Evolutionary conservation across 2,329 filamentous ascomycete genomes (phyloP).

Genomic region (Penicillium sp.): DNA sequence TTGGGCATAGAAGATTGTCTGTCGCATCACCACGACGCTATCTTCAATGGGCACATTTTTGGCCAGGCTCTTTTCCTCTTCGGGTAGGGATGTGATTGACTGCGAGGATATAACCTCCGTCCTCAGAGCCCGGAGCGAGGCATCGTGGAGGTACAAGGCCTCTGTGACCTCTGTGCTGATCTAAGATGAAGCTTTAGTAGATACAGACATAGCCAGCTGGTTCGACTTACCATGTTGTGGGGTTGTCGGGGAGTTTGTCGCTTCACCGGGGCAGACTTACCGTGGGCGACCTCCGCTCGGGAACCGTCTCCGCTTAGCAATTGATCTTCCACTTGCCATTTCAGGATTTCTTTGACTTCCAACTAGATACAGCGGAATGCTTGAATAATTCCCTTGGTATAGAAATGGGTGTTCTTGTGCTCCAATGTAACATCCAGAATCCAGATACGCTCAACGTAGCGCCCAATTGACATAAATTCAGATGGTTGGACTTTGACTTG

Average conservation of each 20-base stretch:
- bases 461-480: too few species aligned
- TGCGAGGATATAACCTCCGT: constrained; percentile 25
- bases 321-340: not conserved
- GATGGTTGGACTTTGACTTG: too few species aligned
- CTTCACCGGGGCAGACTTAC: not conserved
- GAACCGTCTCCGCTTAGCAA: not conserved
- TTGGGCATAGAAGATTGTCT: constrained; percentile 33
- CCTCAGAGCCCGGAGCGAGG: constrained; percentile 19
- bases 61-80: constrained; percentile 23
- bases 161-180: constrained; percentile 25
- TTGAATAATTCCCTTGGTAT: too few species aligned
- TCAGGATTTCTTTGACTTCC: too few species aligned
- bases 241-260: not conserved
- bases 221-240: not conserved
- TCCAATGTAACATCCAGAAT: too few species aligned
- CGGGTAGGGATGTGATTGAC: constrained; percentile 19
- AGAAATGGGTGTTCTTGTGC: too few species aligned
- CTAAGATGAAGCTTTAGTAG: constrained; percentile 4
- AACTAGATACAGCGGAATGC: too few species aligned
- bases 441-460: too few species aligned
- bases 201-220: not conserved
- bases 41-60: constrained; percentile 17
- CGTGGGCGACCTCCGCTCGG: not conserved
- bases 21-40: constrained; percentile 23
- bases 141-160: constrained; percentile 30